Percentiles rank a stretch among this genome's conserved stretches.
These are phyloP conservation scores for Aspergillus sparsus DNA, from an alignment of 495 filamentous ascomycete species.

Conservation along the genomic window DNA sequence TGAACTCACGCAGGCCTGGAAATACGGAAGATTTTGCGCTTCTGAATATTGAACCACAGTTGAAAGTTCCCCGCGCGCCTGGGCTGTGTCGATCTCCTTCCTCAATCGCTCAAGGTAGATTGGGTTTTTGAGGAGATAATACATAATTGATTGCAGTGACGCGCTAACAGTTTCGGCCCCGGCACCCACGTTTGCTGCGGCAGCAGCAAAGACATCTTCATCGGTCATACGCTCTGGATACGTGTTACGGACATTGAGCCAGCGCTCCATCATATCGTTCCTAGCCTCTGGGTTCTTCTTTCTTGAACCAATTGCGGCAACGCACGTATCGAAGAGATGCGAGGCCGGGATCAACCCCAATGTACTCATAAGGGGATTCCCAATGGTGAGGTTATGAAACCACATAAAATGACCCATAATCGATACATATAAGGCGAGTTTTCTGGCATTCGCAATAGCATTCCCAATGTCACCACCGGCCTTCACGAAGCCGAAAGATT, in stretches of 20 bases:
- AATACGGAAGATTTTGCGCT: constrained; percentile 34
- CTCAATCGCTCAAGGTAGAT: constrained; percentile 29
- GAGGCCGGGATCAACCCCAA: constrained; percentile 41
- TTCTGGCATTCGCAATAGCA: constrained; percentile 40
- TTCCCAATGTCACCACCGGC: constrained; percentile 42
- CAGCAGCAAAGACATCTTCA: constrained; percentile 39
- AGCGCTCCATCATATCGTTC: constrained; percentile 48
- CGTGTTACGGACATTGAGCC: constrained; percentile 39
- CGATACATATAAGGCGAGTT: constrained; percentile 36
- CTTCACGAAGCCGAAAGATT: constrained; percentile 45
- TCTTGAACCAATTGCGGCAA: constrained; percentile 40
- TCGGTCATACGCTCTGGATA: constrained; percentile 44
- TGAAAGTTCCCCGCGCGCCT: constrained; percentile 28
- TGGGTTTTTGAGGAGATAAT: constrained; percentile 35
- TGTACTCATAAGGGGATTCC: constrained; percentile 45
- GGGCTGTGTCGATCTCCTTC: constrained; percentile 40
- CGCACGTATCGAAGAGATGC: constrained; percentile 44
- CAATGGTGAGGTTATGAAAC: constrained; percentile 40
- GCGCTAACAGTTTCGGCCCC: constrained; percentile 49
- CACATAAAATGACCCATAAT: constrained; percentile 43
- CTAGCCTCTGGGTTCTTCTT: constrained; percentile 35
- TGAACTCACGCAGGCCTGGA: constrained; percentile 38
- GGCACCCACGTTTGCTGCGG: constrained; percentile 43
- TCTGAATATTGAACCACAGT: constrained; percentile 29
- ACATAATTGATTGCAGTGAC: constrained; percentile 42